Percentiles rank a stretch among this genome's conserved stretches.
phyloP scores from a whole-genome alignment of 768 basidiomycete species.

The Kondoa malvinella region DNA sequence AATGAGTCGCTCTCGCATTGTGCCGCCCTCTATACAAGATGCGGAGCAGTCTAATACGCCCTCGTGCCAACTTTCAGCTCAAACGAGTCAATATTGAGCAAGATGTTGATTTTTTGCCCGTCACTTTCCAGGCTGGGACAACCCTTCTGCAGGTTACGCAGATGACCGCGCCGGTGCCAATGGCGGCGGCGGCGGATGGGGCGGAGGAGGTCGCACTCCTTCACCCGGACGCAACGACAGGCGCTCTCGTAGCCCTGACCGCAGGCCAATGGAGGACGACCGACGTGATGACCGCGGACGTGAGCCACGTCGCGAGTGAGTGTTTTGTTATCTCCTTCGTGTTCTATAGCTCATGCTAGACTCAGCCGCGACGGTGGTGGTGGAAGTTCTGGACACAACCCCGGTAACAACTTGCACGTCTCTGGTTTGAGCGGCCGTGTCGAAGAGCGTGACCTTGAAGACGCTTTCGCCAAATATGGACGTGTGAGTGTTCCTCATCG shows the following conservation, averaged over 20 bases:
- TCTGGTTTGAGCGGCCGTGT: conserved; percentile 45
- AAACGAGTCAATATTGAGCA: background rate
- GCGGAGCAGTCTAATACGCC: background rate
- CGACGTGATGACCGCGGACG: too few relatives aligned
- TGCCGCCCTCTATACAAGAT: background rate
- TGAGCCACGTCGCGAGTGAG: too few relatives aligned
- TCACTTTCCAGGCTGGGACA: background rate
- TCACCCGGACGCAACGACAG: background rate
- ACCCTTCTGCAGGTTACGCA: background rate
- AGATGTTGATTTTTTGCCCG: background rate
- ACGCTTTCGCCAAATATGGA: conserved; percentile 73
- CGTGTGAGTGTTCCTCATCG: conserved; percentile 39
- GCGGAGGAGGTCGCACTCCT: background rate
- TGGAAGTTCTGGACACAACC: conserved; percentile 34
- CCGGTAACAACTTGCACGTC: conserved; percentile 52
- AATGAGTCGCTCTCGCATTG: background rate
- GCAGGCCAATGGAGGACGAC: background rate
- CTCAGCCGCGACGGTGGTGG: background rate
- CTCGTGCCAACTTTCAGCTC: background rate
- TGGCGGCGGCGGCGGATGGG: background rate
- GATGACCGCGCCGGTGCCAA: background rate
- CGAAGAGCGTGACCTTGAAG: conserved; percentile 74
- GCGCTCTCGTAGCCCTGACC: background rate
- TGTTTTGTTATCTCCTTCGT: too few relatives aligned
- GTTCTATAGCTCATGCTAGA: too few relatives aligned